phyloP scores from a whole-genome alignment of 352 stramenopile species.

The Phytophthora macrochlamydospora region DNA sequence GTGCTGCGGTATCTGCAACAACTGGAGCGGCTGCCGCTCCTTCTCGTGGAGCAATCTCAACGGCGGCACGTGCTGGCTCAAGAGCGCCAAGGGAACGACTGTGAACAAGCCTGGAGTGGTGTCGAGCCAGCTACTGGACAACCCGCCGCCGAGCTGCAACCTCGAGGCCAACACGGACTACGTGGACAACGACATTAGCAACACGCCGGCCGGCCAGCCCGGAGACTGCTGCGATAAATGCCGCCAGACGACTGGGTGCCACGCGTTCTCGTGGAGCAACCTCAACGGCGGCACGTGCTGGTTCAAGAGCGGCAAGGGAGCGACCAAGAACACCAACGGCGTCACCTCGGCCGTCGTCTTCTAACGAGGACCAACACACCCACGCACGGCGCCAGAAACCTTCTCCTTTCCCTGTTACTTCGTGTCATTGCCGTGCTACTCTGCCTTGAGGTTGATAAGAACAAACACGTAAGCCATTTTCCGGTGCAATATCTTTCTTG shows the following conservation, averaged over 20 bases:
- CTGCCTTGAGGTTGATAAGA: no score
- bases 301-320: constrained; percentile 34
- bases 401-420: neutral
- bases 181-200: constrained; percentile 36
- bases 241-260: constrained; percentile 13
- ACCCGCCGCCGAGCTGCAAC: constrained; percentile 19
- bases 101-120: constrained; percentile 22
- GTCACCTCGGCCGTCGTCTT: constrained; percentile 26
- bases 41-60: constrained; percentile 46
- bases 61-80: constrained; percentile 49
- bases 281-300: constrained; percentile 28
- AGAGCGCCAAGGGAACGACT: constrained; percentile 26
- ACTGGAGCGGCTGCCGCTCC: constrained; percentile 36
- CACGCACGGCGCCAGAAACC: neutral
- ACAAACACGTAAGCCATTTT: no score
- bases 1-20: constrained; percentile 43
- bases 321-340: constrained; percentile 10
- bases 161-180: constrained; percentile 34
- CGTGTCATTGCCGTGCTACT: no score
- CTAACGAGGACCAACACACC: neutral
- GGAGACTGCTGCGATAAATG: constrained; percentile 41
- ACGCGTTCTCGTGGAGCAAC: constrained; percentile 36
- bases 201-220: constrained; percentile 11
- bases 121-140: constrained; percentile 27
- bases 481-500: no score